Base-by-base conservation (phyloP, 2,329 filamentous ascomycete species). In the Colletotrichum melonis region DNA sequence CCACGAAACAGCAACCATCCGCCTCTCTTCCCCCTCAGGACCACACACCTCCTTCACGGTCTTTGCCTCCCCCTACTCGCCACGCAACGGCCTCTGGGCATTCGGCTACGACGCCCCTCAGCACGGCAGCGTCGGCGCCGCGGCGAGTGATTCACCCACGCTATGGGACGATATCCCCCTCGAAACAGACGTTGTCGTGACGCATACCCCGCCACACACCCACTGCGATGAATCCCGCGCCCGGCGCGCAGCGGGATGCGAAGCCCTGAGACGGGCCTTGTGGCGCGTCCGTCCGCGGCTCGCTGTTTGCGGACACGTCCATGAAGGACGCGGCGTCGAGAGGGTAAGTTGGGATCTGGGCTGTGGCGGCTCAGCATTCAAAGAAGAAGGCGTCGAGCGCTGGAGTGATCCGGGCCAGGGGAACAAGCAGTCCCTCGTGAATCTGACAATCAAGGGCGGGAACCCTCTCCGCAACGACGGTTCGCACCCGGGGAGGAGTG, bases 51-150 rank as follows among this genome's bases (percentile, higher is more conserved):
- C 80, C 12, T 92, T 95, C 80, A 90, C 84, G 12, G 85, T 95
- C 55, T 95, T 94, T 78, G 93, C 92, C 1, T 94, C 92, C 3
- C 93, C 93, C 0, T 92, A 88, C 78, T 91, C 91, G 38, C 92
- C 89, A 0, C 79, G 83, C 2, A 81, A 83, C 58, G 85, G 87
- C 3, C 81, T 86, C 22, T 94, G 92, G 92, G 93, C 92, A 0
- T 95, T 95, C 77, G 87, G 88, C 74, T 94, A 94, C 79, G 80
- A 82, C 12, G 76, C 80, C 11, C 73, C 81, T 24, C 32, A 67
- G 22, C 63, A 73, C n/a, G 42, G 56, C 67, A n/a, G 69, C 76
- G 30, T 71, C 74, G 72, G 32, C 72, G 74, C 38, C 63, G 58
- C 19, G 63, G 73, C 75, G 4, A 49, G 8, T 14, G 73, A 78